A percentile compares a stretch with the other conserved stretches of the same genome.
Conservation (phyloP, 164 flowering plant species). For the Kalanchoe fedtschenkoi region DNA sequence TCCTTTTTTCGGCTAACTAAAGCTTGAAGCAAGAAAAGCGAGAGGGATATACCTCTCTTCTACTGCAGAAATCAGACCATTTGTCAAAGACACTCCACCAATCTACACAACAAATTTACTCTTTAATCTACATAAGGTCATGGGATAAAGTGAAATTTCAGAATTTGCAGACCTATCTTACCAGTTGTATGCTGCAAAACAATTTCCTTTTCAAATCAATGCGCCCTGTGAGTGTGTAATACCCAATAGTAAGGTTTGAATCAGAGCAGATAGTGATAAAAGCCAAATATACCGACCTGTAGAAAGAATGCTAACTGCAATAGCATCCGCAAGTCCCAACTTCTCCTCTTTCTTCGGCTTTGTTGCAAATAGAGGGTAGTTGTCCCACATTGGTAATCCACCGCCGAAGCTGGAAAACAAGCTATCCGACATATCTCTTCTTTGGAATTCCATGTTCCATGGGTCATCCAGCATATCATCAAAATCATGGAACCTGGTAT, state of each 20-base stretch:
- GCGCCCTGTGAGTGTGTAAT: constrained; percentile 50
- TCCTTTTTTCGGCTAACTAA: background rate
- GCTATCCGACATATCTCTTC: constrained; percentile 68
- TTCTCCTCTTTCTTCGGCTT: constrained; percentile 75
- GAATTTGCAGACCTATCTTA: constrained; percentile 24
- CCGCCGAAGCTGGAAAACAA: constrained; percentile 42
- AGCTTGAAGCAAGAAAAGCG: constrained; percentile 3
- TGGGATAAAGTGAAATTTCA: background rate
- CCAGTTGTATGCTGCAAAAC: constrained; percentile 94
- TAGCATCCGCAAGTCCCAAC: constrained; percentile 96
- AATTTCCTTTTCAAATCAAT: constrained; percentile 89
- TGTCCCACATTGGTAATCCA: constrained; percentile 75
- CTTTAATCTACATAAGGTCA: constrained; percentile 4
- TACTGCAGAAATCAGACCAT: constrained; percentile 75
- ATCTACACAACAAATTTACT: constrained; percentile 32
- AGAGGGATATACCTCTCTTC: constrained; percentile 72
- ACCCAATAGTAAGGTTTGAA: constrained; percentile 3
- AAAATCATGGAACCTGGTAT: constrained; percentile 71
- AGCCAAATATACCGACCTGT: constrained; percentile 36
- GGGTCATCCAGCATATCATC: constrained; percentile 96
- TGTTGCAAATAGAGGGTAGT: constrained; percentile 44
- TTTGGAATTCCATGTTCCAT: constrained; percentile 60
- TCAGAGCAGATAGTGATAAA: constrained; percentile 1
- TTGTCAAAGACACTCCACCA: constrained; percentile 88
- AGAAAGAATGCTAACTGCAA: constrained; percentile 81